Conservation (phyloP, 2,329 filamentous ascomycete species). For the Penicillium concentricum region DNA sequence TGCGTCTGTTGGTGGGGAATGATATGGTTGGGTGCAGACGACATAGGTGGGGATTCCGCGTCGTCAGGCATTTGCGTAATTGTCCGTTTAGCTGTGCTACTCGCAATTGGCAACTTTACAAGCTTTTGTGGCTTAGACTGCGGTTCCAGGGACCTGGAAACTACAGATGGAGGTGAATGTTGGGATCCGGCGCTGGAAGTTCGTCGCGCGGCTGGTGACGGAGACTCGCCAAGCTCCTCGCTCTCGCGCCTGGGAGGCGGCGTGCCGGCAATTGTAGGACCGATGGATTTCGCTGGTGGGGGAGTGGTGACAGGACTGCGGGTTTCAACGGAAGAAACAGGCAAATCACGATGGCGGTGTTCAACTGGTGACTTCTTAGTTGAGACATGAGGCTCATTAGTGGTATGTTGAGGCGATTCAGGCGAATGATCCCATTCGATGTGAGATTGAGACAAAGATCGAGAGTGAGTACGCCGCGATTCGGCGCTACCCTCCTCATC, state of each 20-base stretch:
- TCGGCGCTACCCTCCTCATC: neutral
- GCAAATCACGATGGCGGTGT: slow-evolving; percentile 21
- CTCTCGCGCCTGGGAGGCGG: slow-evolving; percentile 21
- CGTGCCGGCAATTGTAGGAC: slow-evolving; percentile 17
- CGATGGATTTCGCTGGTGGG: neutral
- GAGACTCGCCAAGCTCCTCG: slow-evolving; percentile 30
- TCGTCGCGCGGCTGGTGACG: slow-evolving; percentile 9
- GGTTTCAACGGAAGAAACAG: slow-evolving; percentile 29
- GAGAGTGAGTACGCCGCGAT: neutral
- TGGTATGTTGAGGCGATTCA: neutral
- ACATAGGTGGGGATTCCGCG: neutral
- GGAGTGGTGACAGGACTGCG: neutral
- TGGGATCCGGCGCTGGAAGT: slow-evolving; percentile 1
- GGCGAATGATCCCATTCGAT: neutral
- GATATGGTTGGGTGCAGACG: neutral
- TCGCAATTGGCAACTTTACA: neutral
- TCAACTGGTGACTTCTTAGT: neutral
- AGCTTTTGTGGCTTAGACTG: neutral
- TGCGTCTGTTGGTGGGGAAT: neutral
- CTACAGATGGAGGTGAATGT: neutral
- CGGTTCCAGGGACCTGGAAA: neutral
- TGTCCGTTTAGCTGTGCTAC: neutral
- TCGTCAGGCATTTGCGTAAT: slow-evolving; percentile 5
- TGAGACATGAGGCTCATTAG: neutral
- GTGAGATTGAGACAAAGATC: neutral